phyloP scores from a whole-genome alignment of 2,329 filamentous ascomycete species.

The Aspergillus sp. region DNA sequence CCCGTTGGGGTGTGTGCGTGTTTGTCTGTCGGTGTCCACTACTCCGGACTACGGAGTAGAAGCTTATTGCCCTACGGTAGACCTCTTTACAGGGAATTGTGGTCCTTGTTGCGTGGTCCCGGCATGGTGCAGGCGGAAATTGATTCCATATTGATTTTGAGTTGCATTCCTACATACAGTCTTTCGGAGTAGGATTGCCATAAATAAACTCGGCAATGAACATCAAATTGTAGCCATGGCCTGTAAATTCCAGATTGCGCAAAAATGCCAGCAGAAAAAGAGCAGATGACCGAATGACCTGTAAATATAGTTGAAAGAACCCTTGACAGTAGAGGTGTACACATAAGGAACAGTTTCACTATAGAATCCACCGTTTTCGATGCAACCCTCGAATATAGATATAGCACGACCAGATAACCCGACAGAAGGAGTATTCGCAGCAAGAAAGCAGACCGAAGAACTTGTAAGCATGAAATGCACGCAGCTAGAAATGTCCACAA shows the following conservation, averaged over 20 bases:
- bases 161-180: background rate
- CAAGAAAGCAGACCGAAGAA: background rate
- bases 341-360: background rate
- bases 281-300: background rate
- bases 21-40: too few species aligned
- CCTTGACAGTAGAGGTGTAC: background rate
- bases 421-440: conserved; percentile 10
- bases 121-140: background rate
- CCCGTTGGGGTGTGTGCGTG: too few species aligned
- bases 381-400: background rate
- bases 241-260: background rate
- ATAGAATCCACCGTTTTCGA: background rate
- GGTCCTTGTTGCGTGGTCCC: background rate
- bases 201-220: background rate
- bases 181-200: background rate
- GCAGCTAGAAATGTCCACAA: background rate
- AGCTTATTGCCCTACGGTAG: too few species aligned
- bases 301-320: background rate
- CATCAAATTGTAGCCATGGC: background rate
- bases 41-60: too few species aligned
- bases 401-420: background rate
- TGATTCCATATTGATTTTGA: background rate
- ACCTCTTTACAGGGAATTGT: too few species aligned
- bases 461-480: background rate
- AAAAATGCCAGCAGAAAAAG: background rate